Evolutionary conservation across 2,329 filamentous ascomycete species (phyloP).

Genomic region (Nothophoma quercina): DNA sequence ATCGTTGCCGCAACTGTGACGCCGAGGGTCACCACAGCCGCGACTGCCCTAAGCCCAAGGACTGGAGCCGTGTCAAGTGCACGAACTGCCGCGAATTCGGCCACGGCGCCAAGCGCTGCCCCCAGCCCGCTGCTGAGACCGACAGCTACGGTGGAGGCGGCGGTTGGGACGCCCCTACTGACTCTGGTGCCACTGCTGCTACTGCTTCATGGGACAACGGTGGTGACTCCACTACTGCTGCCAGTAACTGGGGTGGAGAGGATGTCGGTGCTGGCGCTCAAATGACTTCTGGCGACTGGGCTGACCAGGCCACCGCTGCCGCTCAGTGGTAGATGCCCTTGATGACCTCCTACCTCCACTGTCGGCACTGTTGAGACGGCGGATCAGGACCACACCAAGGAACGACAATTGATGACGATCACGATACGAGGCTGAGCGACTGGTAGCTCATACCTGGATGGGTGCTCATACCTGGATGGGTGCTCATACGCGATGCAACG

Average conservation of each 20-base stretch:
- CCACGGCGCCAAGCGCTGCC: slow-evolving; percentile 53
- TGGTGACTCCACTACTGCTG: slow-evolving; percentile 21
- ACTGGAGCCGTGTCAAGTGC: slow-evolving; percentile 67
- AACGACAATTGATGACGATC: not conserved
- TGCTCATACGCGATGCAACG: not conserved
- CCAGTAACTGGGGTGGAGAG: slow-evolving; percentile 27
- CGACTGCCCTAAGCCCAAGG: slow-evolving; percentile 63
- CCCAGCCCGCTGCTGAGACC: slow-evolving; percentile 34
- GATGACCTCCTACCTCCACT: not conserved
- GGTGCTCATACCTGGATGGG: not conserved
- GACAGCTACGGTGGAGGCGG: slow-evolving; percentile 33
- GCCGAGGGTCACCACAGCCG: slow-evolving; percentile 65
- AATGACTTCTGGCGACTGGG: slow-evolving; percentile 15
- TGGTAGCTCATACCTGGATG: slow-evolving; percentile 1
- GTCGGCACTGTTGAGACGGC: too few relatives aligned
- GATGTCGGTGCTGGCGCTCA: slow-evolving; percentile 18
- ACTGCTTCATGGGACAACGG: slow-evolving; percentile 33
- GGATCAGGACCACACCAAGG: too few relatives aligned
- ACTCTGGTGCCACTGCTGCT: slow-evolving; percentile 25
- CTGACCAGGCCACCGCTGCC: slow-evolving; percentile 5
- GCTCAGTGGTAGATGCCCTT: slow-evolving; percentile 16
- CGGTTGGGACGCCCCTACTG: slow-evolving; percentile 32
- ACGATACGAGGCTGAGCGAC: slow-evolving; percentile 2
- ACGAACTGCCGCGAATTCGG: slow-evolving; percentile 61
- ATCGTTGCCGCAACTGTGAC: slow-evolving; percentile 68